Conservation (phyloP, 177 flowering plant genomes). For the Vitis hybrid region DNA sequence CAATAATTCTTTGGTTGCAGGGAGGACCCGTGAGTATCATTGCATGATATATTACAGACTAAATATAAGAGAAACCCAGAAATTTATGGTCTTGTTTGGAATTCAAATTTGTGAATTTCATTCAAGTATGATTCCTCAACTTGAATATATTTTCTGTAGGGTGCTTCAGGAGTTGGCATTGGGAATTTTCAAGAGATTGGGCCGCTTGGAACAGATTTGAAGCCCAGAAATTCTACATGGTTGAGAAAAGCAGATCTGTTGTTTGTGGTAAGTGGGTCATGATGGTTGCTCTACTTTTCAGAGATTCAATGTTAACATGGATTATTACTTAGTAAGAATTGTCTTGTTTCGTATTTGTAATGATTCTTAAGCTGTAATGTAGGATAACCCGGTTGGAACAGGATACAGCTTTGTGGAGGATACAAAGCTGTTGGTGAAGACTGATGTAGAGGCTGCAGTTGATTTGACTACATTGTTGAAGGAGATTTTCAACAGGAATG, state of each 20-base stretch:
- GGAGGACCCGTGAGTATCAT: constrained; percentile 65
- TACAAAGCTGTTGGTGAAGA: constrained; percentile 48
- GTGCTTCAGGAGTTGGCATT: constrained; percentile 66
- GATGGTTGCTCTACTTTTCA: background rate
- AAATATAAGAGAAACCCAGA: background rate
- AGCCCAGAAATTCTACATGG: constrained; percentile 74
- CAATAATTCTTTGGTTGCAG: constrained; percentile 65
- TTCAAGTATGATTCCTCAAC: too few species aligned
- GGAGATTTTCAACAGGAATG: constrained; percentile 50
- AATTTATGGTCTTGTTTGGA: background rate
- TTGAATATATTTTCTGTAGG: constrained; percentile 26
- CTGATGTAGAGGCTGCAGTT: constrained; percentile 71
- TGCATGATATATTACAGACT: background rate
- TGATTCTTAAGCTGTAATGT: constrained; percentile 1
- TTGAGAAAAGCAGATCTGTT: constrained; percentile 51
- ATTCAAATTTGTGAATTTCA: background rate
- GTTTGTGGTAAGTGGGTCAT: constrained; percentile 37
- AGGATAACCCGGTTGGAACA: constrained; percentile 96
- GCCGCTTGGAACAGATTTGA: constrained; percentile 46
- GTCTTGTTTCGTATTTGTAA: background rate
- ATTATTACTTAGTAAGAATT: too few species aligned
- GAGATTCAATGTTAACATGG: background rate
- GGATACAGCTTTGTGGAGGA: constrained; percentile 92
- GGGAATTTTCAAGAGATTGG: constrained; percentile 72
- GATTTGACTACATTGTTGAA: constrained; percentile 69